Conservation (phyloP, 2,329 filamentous ascomycete genomes). For the Apiospora hydei region DNA sequence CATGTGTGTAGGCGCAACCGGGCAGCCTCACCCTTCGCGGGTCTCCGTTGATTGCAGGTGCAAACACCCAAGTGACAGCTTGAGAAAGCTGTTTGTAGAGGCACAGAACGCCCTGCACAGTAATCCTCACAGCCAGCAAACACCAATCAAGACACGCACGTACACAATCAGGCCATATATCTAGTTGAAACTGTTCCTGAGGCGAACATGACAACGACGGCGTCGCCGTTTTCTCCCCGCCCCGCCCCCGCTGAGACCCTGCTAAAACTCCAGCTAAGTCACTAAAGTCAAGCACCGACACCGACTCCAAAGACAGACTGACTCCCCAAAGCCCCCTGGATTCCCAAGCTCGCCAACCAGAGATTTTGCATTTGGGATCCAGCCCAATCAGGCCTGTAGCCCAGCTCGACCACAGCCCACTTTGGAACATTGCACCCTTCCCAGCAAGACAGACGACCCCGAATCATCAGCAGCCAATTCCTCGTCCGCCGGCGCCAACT, state of each 20-base stretch:
- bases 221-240: background rate
- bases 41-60: background rate
- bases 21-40: background rate
- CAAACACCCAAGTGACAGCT: background rate
- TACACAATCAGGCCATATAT: background rate
- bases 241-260: slow-evolving; percentile 13
- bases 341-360: slow-evolving; percentile 1
- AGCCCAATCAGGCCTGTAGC: slow-evolving; percentile 10
- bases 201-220: background rate
- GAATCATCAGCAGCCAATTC: background rate
- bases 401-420: background rate
- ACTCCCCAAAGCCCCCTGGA: background rate
- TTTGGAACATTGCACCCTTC: slow-evolving; percentile 4
- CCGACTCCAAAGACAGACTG: background rate
- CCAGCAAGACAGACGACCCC: slow-evolving; percentile 5
- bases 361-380: slow-evolving; percentile 3
- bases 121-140: background rate
- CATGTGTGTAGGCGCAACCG: background rate
- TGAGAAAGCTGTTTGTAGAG: background rate
- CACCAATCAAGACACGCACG: background rate
- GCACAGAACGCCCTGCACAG: background rate
- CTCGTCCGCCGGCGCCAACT: slow-evolving; percentile 17
- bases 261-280: background rate
- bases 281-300: background rate
- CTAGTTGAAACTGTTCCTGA: background rate